A percentile compares a stretch with the other conserved stretches of the same genome.
phyloP scores from a whole-genome alignment of 306 rosid species.

The Corylus avellana region DNA sequence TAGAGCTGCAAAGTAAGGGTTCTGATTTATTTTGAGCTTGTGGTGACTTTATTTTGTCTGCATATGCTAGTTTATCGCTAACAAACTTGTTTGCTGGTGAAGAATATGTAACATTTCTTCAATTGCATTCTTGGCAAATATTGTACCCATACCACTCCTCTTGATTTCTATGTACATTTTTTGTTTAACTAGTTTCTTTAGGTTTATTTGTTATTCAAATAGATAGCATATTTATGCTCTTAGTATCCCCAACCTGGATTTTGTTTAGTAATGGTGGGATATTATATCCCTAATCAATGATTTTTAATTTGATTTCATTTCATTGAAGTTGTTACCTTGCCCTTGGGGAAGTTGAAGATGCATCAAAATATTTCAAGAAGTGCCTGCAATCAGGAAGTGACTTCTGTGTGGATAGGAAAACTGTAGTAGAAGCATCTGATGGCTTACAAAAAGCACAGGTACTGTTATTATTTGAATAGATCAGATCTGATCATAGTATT shows the following conservation, averaged over 20 bases:
- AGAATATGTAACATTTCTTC: background rate
- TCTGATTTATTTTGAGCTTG: slow-evolving; percentile 17
- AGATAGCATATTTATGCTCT: slow-evolving; percentile 10
- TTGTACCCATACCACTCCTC: background rate
- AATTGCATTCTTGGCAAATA: background rate
- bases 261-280: background rate
- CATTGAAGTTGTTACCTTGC: slow-evolving; percentile 76
- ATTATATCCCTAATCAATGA: slow-evolving; percentile 11
- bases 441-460: slow-evolving; percentile 92
- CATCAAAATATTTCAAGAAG: slow-evolving; percentile 66
- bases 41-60: slow-evolving; percentile 23
- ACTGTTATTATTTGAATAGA: slow-evolving; percentile 14
- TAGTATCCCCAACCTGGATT: background rate
- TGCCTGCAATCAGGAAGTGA: slow-evolving; percentile 80
- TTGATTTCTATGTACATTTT: background rate
- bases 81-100: background rate
- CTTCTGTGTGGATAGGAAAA: slow-evolving; percentile 77
- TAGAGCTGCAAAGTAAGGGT: slow-evolving; percentile 96
- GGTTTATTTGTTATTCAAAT: background rate
- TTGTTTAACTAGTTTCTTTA: background rate
- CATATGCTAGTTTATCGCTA: slow-evolving; percentile 2
- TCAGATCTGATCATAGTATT: background rate
- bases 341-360: slow-evolving; percentile 85
- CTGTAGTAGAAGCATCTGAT: slow-evolving; percentile 90
- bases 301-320: slow-evolving; percentile 27